Percentiles rank a stretch among this genome's conserved stretches.
Conservation (phyloP, 2,329 filamentous ascomycete genomes). For the Corynespora cassiicola region DNA sequence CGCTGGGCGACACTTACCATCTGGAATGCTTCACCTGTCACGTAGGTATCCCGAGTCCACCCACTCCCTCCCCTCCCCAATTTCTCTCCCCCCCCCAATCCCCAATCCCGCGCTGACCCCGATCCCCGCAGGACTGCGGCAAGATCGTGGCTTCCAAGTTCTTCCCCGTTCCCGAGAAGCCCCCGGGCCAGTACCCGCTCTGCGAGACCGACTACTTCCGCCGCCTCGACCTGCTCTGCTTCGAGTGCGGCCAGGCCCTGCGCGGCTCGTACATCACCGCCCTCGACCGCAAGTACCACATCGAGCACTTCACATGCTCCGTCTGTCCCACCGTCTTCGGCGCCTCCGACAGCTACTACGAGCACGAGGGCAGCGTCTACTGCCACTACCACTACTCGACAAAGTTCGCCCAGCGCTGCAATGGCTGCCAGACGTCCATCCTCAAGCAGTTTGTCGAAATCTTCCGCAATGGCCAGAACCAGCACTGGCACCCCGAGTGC, state of each 20-base stretch:
- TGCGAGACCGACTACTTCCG: slow-evolving; percentile 98
- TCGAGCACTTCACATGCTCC: slow-evolving; percentile 98
- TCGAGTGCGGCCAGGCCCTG: slow-evolving; percentile 88
- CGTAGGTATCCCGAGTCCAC: slow-evolving; percentile 58
- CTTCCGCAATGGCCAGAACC: slow-evolving; percentile 95
- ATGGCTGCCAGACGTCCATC: slow-evolving; percentile 95
- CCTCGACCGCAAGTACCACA: slow-evolving; percentile 93
- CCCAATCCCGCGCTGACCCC: slow-evolving; percentile 9
- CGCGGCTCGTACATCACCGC: slow-evolving; percentile 98
- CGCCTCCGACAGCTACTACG: slow-evolving; percentile 97
- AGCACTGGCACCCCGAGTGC: slow-evolving; percentile 99
- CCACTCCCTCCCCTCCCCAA: not conserved
- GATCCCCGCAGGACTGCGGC: slow-evolving; percentile 86
- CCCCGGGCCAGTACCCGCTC: slow-evolving; percentile 88
- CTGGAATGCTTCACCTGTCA: slow-evolving; percentile 97
- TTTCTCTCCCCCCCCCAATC: not conserved
- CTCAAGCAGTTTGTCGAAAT: slow-evolving; percentile 99
- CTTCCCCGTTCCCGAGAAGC: slow-evolving; percentile 93
- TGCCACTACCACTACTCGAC: slow-evolving; percentile 99
- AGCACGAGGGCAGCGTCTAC: slow-evolving; percentile 94
- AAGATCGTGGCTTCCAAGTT: slow-evolving; percentile 98
- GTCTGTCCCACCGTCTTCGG: slow-evolving; percentile 98
- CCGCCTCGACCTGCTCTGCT: slow-evolving; percentile 87
- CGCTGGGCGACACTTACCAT: slow-evolving; percentile 92
- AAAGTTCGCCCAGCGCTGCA: slow-evolving; percentile 93